Percentiles rank a stretch among this genome's conserved stretches.
These are phyloP conservation scores for Saksenaea oblongispora DNA, from an alignment of 371 early-diverging fungal genomes.

Conservation along the genomic window DNA sequence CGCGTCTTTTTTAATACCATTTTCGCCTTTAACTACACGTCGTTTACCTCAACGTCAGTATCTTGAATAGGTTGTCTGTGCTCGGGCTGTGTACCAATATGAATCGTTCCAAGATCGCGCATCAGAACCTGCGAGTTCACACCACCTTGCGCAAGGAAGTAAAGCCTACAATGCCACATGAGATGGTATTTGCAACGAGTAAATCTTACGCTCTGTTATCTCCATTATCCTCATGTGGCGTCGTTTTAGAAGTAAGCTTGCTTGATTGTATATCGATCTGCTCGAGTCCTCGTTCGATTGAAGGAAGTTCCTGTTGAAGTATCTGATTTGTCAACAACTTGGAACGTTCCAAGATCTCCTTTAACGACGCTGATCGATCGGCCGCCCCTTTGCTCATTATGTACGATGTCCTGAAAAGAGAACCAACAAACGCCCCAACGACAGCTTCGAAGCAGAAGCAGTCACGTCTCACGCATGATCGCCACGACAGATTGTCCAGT, in stretches of 20 bases:
- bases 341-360: conserved; percentile 40
- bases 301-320: conserved; percentile 31
- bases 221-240: conserved; percentile 17
- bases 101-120: conserved; percentile 46
- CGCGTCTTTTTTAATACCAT: not conserved
- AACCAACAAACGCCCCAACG: not conserved
- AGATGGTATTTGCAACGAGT: not conserved
- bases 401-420: not conserved
- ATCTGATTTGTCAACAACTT: conserved; percentile 34
- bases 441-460: not conserved
- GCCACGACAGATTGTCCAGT: not conserved
- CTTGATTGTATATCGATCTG: conserved; percentile 43
- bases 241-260: conserved; percentile 23
- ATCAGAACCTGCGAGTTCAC: conserved; percentile 44
- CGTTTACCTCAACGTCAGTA: conserved; percentile 39
- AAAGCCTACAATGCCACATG: conserved; percentile 27
- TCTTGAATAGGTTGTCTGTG: conserved; percentile 47
- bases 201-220: conserved; percentile 39
- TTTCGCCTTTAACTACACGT: not conserved
- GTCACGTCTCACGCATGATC: not conserved
- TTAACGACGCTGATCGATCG: conserved; percentile 24
- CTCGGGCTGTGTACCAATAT: conserved; percentile 35
- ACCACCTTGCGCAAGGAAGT: conserved; percentile 47
- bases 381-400: not conserved
- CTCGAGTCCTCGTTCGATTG: conserved; percentile 41